Base-by-base conservation (phyloP, 2,329 filamentous ascomycete genomes). In the Didymella lethalis region DNA sequence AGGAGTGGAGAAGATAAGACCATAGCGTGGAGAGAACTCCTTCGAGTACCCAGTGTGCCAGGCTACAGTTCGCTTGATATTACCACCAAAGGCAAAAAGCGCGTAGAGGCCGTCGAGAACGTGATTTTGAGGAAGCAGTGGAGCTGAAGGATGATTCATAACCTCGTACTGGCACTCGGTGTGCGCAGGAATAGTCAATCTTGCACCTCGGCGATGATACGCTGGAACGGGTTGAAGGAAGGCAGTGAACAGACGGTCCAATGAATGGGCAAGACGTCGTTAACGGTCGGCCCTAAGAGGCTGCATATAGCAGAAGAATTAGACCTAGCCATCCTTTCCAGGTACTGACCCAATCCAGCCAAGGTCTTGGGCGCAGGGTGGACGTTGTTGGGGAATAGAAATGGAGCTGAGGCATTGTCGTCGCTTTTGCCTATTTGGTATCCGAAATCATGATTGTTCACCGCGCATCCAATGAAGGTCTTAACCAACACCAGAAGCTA, bases 41-140 rank as follows among this genome's bases (percentile, higher is more conserved):
- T 43, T 46, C 28, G 26, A 59, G 26, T n/a, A 40, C 23, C 29
- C 20, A 25, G 23, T 48, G 10, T 25, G 44, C 31, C 38, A 59
- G 56, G 49, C 49, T 59, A 23, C 56, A 43, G 31, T 41, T 54
- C 45, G 56, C 49, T 49, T 54, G 46, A 28, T 3, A 25, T 34
- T 54, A 28, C 49, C 32, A 41, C 10, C 26, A 50, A 18, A 50
- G 40, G 56, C 31, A 59, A 40, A n/a, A 28, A 40, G 25, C 25
- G 11, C 45, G 14, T 14, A 26, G 11, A 46, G 10, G n/a, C 20
- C 20, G 20, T 40, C 4, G 16, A 10, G 40, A 28, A 7, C 26
- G 31, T 47, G 7, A 25, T 38, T 10, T 11, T 11, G 5, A 28
- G 6, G 23, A 26, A 54, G 34, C 4, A 36, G 25, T 45, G 25